Evolutionary conservation across 2,329 filamentous ascomycete genomes (phyloP).

Genomic region (Bretziella fagacearum): DNA sequence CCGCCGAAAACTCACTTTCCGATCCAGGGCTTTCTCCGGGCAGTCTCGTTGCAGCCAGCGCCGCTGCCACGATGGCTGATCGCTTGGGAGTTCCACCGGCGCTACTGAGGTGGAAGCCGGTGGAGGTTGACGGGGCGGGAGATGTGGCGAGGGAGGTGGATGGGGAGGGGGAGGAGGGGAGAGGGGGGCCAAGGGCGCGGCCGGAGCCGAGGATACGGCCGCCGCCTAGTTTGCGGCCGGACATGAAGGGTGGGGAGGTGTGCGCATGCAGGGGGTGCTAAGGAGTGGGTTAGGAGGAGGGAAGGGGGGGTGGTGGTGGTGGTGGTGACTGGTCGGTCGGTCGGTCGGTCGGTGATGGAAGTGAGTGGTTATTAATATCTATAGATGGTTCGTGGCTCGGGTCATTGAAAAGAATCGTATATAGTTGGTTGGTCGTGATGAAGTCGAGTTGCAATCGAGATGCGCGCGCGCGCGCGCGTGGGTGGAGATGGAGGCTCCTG

Average conservation of each 20-base stretch:
- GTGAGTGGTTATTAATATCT: background rate
- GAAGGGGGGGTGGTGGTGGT: background rate
- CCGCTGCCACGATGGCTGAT: background rate
- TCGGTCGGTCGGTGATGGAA: background rate
- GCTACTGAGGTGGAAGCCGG: conserved; percentile 2
- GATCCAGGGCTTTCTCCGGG: background rate
- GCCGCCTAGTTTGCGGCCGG: conserved; percentile 73
- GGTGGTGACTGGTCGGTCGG: background rate
- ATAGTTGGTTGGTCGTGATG: too few species aligned
- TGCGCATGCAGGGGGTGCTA: conserved; percentile 6
- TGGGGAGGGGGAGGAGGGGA: conserved; percentile 23
- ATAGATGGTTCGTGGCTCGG: too few species aligned
- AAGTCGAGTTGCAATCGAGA: too few species aligned
- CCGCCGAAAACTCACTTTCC: conserved; percentile 33
- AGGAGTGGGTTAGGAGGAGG: background rate
- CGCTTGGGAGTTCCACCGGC: conserved; percentile 2
- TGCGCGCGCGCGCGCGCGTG: too few species aligned
- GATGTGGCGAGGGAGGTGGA: conserved; percentile 22
- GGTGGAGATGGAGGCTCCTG: too few species aligned
- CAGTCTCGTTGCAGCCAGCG: background rate
- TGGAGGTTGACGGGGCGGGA: conserved; percentile 4
- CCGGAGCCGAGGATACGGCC: conserved; percentile 81
- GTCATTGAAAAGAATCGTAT: too few species aligned
- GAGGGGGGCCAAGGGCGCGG: conserved; percentile 56
- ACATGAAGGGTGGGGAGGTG: conserved; percentile 36